phyloP scores from a whole-genome alignment of 805 yeast genomes.

The Schwanniomyces polymorphus region DNA sequence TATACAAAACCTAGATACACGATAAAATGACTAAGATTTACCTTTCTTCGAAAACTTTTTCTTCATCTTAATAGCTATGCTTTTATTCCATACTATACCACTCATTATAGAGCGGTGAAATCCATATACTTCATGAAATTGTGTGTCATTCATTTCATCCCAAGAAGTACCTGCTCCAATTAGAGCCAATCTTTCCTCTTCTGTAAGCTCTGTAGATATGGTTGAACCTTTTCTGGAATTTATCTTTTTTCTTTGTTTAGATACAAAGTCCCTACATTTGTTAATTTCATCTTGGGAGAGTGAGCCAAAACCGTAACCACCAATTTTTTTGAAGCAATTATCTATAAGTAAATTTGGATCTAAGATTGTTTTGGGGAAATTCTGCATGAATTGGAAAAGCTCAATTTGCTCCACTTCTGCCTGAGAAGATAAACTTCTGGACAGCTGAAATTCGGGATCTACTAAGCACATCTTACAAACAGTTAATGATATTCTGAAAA shows the following conservation, averaged over 20 bases:
- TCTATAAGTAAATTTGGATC: slow-evolving; percentile 73
- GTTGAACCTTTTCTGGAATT: slow-evolving; percentile 24
- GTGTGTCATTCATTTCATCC: slow-evolving; percentile 19
- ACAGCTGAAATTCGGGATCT: slow-evolving; percentile 56
- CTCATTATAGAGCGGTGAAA: slow-evolving; percentile 45
- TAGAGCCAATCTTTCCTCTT: slow-evolving; percentile 36
- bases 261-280: slow-evolving; percentile 76
- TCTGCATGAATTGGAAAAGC: slow-evolving; percentile 82
- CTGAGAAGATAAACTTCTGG: slow-evolving; percentile 16
- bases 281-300: slow-evolving; percentile 80
- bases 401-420: slow-evolving; percentile 43
- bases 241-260: slow-evolving; percentile 52
- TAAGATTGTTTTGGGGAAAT: slow-evolving; percentile 67
- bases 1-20: background rate
- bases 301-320: slow-evolving; percentile 65
- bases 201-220: slow-evolving; percentile 36
- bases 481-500: slow-evolving; percentile 81
- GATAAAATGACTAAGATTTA: background rate
- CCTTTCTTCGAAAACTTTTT: slow-evolving; percentile 25
- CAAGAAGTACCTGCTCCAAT: slow-evolving; percentile 13
- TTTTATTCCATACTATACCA: slow-evolving; percentile 66
- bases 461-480: slow-evolving; percentile 65
- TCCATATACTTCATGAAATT: slow-evolving; percentile 45
- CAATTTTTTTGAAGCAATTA: slow-evolving; percentile 70
- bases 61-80: slow-evolving; percentile 55